Evolutionary conservation across 202 grass and related monocot species (phyloP).

Genomic region (Zizania palustris): DNA sequence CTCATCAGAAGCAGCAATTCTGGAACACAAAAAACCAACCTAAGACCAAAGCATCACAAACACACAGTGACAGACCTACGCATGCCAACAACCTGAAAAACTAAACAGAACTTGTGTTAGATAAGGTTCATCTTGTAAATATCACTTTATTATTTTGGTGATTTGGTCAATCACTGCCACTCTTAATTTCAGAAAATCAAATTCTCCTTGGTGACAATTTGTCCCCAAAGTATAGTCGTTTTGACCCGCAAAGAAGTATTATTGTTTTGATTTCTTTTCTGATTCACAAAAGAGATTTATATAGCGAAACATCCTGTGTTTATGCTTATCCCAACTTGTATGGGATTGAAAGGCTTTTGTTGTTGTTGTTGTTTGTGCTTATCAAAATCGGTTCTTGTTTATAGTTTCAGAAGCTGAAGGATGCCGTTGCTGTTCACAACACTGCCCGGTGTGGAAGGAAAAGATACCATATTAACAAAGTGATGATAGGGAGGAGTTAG

Average conservation of each 20-base stretch:
- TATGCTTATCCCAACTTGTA: neutral
- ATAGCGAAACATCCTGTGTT: neutral
- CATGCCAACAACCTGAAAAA: too few species aligned
- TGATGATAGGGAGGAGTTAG: too few species aligned
- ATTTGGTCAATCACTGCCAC: too few species aligned
- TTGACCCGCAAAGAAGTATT: too few species aligned
- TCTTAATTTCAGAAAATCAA: neutral
- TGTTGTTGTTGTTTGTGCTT: neutral
- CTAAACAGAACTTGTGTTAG: constrained; percentile 28
- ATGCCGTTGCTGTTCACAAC: constrained; percentile 79
- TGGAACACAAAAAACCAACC: too few species aligned
- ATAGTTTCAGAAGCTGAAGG: constrained; percentile 94
- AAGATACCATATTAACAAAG: too few species aligned
- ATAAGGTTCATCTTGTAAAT: constrained; percentile 10
- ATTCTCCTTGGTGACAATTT: neutral
- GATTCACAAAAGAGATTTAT: neutral
- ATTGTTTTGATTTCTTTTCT: too few species aligned
- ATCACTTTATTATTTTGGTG: too few species aligned
- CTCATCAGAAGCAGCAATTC: too few species aligned
- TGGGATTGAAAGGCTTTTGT: too few species aligned
- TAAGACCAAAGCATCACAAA: too few species aligned
- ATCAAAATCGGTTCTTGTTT: neutral
- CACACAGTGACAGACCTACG: too few species aligned
- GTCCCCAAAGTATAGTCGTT: neutral
- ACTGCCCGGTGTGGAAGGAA: constrained; percentile 88